Conservation (phyloP, 345 rosid species). For the Erucastrum elatum region DNA sequence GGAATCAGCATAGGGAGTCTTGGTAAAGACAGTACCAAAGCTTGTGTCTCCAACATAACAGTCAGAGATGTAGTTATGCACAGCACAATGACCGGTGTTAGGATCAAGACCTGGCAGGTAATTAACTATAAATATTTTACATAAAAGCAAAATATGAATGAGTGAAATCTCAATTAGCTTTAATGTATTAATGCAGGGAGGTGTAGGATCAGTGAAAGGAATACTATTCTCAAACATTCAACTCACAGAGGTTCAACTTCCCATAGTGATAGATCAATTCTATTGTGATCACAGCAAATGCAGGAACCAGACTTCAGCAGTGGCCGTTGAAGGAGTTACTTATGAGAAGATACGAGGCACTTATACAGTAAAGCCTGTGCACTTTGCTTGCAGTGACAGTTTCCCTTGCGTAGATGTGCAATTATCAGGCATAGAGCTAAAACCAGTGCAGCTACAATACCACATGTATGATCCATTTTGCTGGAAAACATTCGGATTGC, state of each 20-base stretch:
- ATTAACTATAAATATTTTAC: not conserved
- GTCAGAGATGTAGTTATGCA: slow-evolving; percentile 75
- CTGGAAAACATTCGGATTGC: slow-evolving; percentile 86
- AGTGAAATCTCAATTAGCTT: not conserved
- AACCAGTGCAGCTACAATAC: slow-evolving; percentile 67
- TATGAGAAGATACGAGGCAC: slow-evolving; percentile 82
- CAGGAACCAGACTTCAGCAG: slow-evolving; percentile 80
- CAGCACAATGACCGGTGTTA: slow-evolving; percentile 86
- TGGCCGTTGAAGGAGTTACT: slow-evolving; percentile 80
- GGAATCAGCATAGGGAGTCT: slow-evolving; percentile 97
- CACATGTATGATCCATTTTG: slow-evolving; percentile 88
- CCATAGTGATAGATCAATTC: slow-evolving; percentile 86
- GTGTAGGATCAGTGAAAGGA: slow-evolving; percentile 84
- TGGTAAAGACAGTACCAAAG: slow-evolving; percentile 75
- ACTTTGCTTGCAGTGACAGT: slow-evolving; percentile 90
- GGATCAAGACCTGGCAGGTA: slow-evolving; percentile 99
- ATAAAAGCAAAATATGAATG: not conserved
- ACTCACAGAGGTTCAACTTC: slow-evolving; percentile 85
- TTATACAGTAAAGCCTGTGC: slow-evolving; percentile 85
- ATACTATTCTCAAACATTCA: slow-evolving; percentile 89
- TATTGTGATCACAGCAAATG: slow-evolving; percentile 81
- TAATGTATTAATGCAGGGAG: slow-evolving; percentile 61
- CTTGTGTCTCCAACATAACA: slow-evolving; percentile 94
- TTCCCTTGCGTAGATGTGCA: slow-evolving; percentile 83
- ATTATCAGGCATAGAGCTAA: slow-evolving; percentile 63